phyloP scores from a whole-genome alignment of 2,329 filamentous ascomycete genomes.

The Sporothrix globosa region DNA sequence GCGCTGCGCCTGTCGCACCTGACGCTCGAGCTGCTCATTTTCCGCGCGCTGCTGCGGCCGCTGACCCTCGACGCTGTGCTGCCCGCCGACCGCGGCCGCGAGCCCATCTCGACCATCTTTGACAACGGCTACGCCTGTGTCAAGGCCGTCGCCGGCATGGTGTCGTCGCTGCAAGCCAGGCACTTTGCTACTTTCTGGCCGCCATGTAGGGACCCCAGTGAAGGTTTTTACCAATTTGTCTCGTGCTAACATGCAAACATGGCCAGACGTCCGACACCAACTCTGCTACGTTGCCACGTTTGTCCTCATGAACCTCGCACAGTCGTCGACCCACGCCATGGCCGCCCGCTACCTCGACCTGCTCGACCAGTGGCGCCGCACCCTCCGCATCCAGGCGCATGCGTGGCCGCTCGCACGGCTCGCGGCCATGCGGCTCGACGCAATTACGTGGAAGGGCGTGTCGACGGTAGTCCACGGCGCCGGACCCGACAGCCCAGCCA shows the following conservation, averaged over 20 bases:
- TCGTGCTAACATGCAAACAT: too few relatives aligned
- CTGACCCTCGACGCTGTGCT: constrained; percentile 32
- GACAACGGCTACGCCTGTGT: constrained; percentile 39
- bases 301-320: constrained; percentile 38
- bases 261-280: constrained; percentile 38
- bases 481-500: constrained; percentile 37
- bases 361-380: constrained; percentile 38
- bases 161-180: constrained; percentile 36
- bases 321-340: constrained; percentile 36
- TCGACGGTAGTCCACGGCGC: constrained; percentile 34
- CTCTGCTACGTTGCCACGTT: constrained; percentile 40
- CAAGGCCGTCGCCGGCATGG: constrained; percentile 37
- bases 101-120: constrained; percentile 39
- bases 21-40: constrained; percentile 39
- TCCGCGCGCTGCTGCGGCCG: constrained; percentile 39
- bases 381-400: constrained; percentile 38
- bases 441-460: constrained; percentile 39
- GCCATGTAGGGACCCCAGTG: constrained; percentile 37
- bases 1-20: constrained; percentile 38
- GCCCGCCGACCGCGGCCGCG: constrained; percentile 30
- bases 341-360: constrained; percentile 35
- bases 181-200: constrained; percentile 40
- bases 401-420: constrained; percentile 39
- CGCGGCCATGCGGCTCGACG: constrained; percentile 39
- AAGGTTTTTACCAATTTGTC: too few relatives aligned